Evolutionary conservation across 805 yeast genomes (phyloP), one percentile per base, ranked within the genome.

Genomic region (Candida silvicultrix): DNA sequence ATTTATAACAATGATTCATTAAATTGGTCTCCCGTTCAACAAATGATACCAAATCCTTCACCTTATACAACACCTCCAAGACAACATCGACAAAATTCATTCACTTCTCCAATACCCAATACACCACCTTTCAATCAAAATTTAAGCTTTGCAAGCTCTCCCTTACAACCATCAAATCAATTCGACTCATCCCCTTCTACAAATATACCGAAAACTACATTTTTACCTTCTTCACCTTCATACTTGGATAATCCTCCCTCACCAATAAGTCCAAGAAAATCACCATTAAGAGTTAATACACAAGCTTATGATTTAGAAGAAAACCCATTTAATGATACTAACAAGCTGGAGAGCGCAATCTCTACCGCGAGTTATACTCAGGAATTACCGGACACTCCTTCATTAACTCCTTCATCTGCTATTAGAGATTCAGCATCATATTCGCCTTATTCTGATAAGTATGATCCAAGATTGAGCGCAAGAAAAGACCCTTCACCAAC

Each of bases 401-500:
- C 29, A 16, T 23, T 21, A 28, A 19, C 42, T 16, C 42, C 25
- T 19, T 31, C 43, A 14, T 11, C 43, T 14, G 45, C 22, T 15
- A 31, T 5, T 14, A 29, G 9, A 37, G 37, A 29, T 14, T 23
- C 36, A 8, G 6, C 20, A 6, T n/a, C 44, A 10, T 28, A 15
- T n/a, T 5, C 8, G 4, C 40, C 25, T 23, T 23, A 23, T 23
- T 23, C 25, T 23, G 25, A 23, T 9, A 23, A 23, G 25, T 23
- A 23, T 23, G 25, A 28, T 25, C 18, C 18, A 32, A n/a, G 20
- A 32, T 6, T 7, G 9, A 34, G 14, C 11, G 6, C 40, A 7
- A 40, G 39, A 35, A 46, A 44, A 19, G 52, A 61, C 0, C 60
- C 60, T 3, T 49, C 58, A 1, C 57, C 54, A 15, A 40, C 49